phyloP scores from a whole-genome alignment of 352 stramenopile species.

The Pythium grandisporangium region DNA sequence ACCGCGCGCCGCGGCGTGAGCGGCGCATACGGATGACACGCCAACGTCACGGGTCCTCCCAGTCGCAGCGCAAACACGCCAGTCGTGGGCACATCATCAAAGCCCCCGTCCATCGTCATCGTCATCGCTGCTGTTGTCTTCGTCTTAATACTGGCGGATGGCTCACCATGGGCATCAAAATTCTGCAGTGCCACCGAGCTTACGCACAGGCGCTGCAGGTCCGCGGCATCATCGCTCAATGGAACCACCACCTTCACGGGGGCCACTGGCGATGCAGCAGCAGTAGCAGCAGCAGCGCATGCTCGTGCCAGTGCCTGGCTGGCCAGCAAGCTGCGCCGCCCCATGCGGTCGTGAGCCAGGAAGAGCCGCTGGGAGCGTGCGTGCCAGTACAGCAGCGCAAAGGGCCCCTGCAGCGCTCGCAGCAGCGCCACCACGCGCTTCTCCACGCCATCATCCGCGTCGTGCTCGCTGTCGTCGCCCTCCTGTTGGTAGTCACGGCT shows the following conservation, averaged over 20 bases:
- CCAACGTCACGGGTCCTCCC: constrained; percentile 7
- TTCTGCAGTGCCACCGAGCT: constrained; percentile 30
- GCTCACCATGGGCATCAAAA: no score
- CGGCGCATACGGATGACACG: constrained; percentile 27
- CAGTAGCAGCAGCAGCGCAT: no score
- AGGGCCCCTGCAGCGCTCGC: constrained; percentile 54
- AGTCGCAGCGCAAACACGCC: constrained; percentile 74
- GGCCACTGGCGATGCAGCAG: no score
- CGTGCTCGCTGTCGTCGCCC: constrained; percentile 15
- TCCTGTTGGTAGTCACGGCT: no score
- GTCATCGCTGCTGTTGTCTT: no score
- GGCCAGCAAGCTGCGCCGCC: constrained; percentile 85
- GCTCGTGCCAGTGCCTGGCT: constrained; percentile 20
- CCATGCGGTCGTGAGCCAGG: constrained; percentile 88
- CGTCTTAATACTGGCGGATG: no score
- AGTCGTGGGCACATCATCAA: constrained; percentile 65
- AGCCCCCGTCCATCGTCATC: constrained; percentile 3
- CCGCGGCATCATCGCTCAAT: neutral
- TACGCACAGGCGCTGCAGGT: constrained; percentile 25
- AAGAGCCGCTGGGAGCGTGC: constrained; percentile 54
- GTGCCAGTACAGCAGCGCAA: constrained; percentile 80
- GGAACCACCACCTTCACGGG: no score
- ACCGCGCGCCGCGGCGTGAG: constrained; percentile 2
- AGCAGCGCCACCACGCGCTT: constrained; percentile 26
- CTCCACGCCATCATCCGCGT: no score